Base-by-base conservation (phyloP, 2,329 filamentous ascomycete genomes). In the Aureobasidium sp. region DNA sequence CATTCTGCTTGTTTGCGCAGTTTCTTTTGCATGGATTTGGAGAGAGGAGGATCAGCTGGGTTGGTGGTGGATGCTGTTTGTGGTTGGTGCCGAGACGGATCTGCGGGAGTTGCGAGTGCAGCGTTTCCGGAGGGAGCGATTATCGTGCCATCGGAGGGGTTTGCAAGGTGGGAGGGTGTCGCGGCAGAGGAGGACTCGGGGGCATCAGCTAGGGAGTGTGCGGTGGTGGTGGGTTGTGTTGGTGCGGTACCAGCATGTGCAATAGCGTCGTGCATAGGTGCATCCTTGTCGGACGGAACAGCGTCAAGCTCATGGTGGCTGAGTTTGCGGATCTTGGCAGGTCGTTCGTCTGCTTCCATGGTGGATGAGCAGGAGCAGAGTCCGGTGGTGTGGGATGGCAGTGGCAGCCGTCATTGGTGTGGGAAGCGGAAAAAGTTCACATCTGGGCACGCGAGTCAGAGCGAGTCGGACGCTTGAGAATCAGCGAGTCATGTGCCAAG, bases 1-100 rank as follows among this genome's bases (percentile, higher is more conserved):
- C 88, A 95, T 65, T 80, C 75, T 64, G 87, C 77, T 58, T 81
- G 77, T 53, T 82, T 83, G 56, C 79, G 81, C 49, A 89, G 74
- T 64, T 89, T 91, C 70, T 95, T 95, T 56, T 85, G 73, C 61
- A 91, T 86, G 63, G 85, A 94, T 64, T 97, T 97, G 16, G 91
- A 95, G 48, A 96, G 60, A 32, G 68, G 61, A 11, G 34, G 53
- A 10, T 22, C 21, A 29, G 51, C 6, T 6, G 27, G 14, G 22
- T 22, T 24, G 45, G 40, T 32, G 35, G 49, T 39, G 19, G 53
- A 39, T 54, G 29, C 40, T 47, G 55, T 49, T n/a, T 45, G 48
- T 12, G 11, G 37, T 10, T 48, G 8, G 34, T 24, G n/a, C n/a
- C 14, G 41, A 7, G 40, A 14, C 35, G 22, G 4, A 32, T 45